phyloP scores from a whole-genome alignment of 2,329 filamentous ascomycete genomes.

The Keithomyces neogunnii region DNA sequence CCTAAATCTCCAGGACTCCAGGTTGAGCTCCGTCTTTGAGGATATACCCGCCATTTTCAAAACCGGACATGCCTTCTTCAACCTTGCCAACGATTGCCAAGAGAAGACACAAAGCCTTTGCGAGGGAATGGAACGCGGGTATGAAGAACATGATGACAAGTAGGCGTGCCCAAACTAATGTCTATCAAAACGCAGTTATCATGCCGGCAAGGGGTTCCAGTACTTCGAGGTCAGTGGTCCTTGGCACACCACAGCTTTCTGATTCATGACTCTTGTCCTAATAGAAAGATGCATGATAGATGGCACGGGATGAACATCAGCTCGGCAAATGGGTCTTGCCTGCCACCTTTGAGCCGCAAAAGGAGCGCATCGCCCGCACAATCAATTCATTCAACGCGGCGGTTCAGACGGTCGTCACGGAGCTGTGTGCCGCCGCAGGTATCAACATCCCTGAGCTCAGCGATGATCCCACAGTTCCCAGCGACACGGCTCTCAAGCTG shows the following conservation, averaged over 20 bases:
- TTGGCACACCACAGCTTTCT: background rate
- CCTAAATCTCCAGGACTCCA: background rate
- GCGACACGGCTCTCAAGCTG: conserved; percentile 1
- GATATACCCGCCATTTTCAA: background rate
- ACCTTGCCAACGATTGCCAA: background rate
- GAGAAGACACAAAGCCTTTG: background rate
- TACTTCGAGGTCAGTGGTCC: background rate
- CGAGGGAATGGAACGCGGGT: conserved; percentile 1
- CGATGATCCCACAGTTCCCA: background rate
- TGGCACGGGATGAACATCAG: background rate
- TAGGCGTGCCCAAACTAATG: background rate
- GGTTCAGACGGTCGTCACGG: background rate
- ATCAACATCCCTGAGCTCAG: background rate
- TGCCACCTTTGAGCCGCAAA: background rate
- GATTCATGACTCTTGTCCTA: background rate
- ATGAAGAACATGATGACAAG: background rate
- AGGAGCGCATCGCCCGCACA: background rate
- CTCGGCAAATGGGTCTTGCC: background rate
- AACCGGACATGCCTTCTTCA: background rate
- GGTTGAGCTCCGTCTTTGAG: background rate
- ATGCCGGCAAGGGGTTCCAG: background rate
- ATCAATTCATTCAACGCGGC: background rate
- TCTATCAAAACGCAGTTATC: background rate
- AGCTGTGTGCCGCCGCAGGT: background rate
- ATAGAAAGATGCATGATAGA: background rate